Evolutionary conservation across 2,329 filamentous ascomycete genomes (phyloP).

Genomic region (Colletotrichum euphorbiae): DNA sequence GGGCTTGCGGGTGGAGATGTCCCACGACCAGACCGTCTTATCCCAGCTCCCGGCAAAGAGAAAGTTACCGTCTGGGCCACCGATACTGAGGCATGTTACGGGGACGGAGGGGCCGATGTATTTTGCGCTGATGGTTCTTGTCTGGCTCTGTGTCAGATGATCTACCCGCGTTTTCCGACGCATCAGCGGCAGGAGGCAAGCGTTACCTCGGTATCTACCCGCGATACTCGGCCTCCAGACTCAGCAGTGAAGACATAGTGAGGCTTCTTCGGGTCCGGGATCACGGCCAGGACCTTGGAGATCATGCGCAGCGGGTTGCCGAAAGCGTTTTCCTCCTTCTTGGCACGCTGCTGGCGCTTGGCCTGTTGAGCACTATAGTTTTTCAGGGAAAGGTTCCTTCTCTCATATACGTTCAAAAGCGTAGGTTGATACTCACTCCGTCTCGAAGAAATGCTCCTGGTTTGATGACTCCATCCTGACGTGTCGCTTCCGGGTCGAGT

Average conservation of each 20-base stretch:
- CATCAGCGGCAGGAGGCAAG: conserved; percentile 32
- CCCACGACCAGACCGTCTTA: conserved; percentile 90
- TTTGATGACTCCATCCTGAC: conserved; percentile 76
- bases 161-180: too few species aligned
- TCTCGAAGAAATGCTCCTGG: conserved; percentile 90
- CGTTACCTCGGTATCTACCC: conserved; percentile 78
- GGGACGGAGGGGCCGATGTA: conserved; percentile 85
- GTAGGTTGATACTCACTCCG: conserved; percentile 70
- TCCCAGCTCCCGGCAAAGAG: conserved; percentile 96
- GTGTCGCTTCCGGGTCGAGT: too few species aligned
- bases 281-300: conserved; percentile 86
- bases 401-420: conserved; percentile 44
- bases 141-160: conserved; percentile 11
- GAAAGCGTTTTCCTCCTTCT: conserved; percentile 79
- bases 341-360: conserved; percentile 52
- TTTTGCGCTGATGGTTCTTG: conserved; percentile 29
- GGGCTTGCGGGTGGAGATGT: conserved; percentile 66
- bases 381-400: conserved; percentile 30
- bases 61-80: conserved; percentile 64
- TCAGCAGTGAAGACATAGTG: conserved; percentile 82
- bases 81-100: conserved; percentile 80
- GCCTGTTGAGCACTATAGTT: conserved; percentile 16
- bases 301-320: conserved; percentile 84
- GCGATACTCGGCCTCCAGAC: conserved; percentile 83
- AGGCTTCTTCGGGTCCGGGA: conserved; percentile 72